Evolutionary conservation across 176 grass and related monocot genomes (phyloP), one percentile per base, ranked within the genome.

Genomic region (Eleusine indica): DNA sequence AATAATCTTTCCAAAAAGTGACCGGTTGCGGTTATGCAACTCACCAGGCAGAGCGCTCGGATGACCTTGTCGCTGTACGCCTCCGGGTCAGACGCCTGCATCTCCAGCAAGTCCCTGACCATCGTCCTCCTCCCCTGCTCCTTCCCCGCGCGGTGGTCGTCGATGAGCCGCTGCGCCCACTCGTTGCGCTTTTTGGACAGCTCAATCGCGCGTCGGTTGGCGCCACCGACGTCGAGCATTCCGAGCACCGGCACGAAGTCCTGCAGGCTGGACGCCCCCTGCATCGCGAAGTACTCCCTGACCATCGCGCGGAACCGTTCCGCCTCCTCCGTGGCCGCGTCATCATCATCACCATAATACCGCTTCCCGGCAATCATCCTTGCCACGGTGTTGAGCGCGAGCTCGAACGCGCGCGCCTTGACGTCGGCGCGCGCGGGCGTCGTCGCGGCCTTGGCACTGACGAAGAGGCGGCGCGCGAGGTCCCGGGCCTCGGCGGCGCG

Each of bases 51-150:
- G 18, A 90, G 77, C 9, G 74, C 80, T 68, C 63, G 30, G 69
- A 90, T 87, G 83, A 87, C 73, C 79, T 78, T 71, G 69, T 90
- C 88, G 73, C 61, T 87, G 68, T 90, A 87, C 9, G 30, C 54
- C 74, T 87, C 73, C 21, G 80, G 74, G 18, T 90, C 74, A 61
- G 78, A 73, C 52, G 73, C 41, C 73, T 90, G 88, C 68, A 80
- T 77, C 13, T 86, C 70, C 53, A 83, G 79, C 84, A 90, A 6
- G 46, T 86, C 73, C 12, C 74, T 46, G 4, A 90, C 41, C 78
- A 87, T 83, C 12, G 79, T 83, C 80, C 66, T 83, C 80, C 66
- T 74, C 73, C 68, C 7, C 21, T 4, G 22, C 15, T 22, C 11
- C 9, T 39, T 60, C 73, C n/a, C 22, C 3, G 47, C 17, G 6